Percentiles rank a stretch among this genome's conserved stretches.
These are phyloP conservation scores for Solanum infundibuliforme DNA, from an alignment of 257 asterid genomes.

Conservation along the genomic window DNA sequence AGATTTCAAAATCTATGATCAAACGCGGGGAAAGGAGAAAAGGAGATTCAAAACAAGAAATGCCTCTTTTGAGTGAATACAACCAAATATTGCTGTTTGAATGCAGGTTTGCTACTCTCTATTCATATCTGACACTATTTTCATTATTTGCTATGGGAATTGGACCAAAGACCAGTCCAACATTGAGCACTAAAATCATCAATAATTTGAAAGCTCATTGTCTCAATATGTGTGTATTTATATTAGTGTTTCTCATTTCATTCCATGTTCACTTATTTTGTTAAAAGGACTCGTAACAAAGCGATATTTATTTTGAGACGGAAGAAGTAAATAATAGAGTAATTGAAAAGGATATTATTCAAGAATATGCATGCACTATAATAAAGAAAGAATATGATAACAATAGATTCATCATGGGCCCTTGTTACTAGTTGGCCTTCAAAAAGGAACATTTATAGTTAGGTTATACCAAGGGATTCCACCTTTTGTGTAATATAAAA, in stretches of 20 bases:
- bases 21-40: neutral
- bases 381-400: neutral
- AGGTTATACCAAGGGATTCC: neutral
- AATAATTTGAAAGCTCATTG: neutral
- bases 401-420: neutral
- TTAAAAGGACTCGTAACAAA: neutral
- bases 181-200: constrained; percentile 10
- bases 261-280: neutral
- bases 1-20: neutral
- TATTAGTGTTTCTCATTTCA: neutral
- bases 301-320: neutral
- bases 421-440: constrained; percentile 1
- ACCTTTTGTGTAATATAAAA: neutral
- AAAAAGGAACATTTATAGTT: neutral
- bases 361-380: neutral
- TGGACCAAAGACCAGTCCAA: constrained; percentile 75
- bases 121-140: constrained; percentile 33
- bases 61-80: neutral
- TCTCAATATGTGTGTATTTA: neutral
- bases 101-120: neutral
- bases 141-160: constrained; percentile 50
- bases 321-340: neutral
- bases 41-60: neutral
- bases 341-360: neutral
- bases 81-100: neutral